Evolutionary conservation across 495 filamentous ascomycete species (phyloP).

Genomic region (Collariella sp.): DNA sequence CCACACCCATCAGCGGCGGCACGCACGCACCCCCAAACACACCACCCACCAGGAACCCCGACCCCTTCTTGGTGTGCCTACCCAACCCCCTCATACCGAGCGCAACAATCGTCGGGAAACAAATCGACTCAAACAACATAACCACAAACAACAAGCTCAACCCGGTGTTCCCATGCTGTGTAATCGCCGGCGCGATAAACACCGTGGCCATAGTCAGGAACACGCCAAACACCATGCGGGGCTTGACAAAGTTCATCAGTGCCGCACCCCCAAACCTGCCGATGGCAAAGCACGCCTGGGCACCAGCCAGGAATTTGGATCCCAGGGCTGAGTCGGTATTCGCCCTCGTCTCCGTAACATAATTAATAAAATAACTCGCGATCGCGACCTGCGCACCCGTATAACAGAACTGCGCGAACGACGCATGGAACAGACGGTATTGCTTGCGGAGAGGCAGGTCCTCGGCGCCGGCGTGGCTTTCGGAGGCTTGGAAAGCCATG

Average conservation of each 20-base stretch:
- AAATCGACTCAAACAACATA: conserved; percentile 62
- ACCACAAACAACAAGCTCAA: conserved; percentile 54
- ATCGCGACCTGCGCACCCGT: conserved; percentile 60
- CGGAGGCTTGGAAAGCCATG: conserved; percentile 47
- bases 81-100: conserved; percentile 61
- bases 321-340: conserved; percentile 15
- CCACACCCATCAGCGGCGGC: conserved; percentile 53
- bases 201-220: conserved; percentile 47
- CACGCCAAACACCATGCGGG: conserved; percentile 43
- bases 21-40: conserved; percentile 58
- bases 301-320: conserved; percentile 53
- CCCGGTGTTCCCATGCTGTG: conserved; percentile 41
- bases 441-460: conserved; percentile 52
- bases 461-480: conserved; percentile 27
- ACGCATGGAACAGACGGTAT: conserved; percentile 58
- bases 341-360: conserved; percentile 20
- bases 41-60: conserved; percentile 53
- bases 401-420: conserved; percentile 63
- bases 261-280: conserved; percentile 54
- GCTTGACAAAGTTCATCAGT: conserved; percentile 42
- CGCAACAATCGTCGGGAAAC: conserved; percentile 65
- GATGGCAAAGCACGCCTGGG: conserved; percentile 57
- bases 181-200: conserved; percentile 51
- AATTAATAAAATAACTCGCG: conserved; percentile 44
- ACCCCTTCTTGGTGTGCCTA: conserved; percentile 61